phyloP scores from a whole-genome alignment of 305 asterid genomes.

The Plantago coronopus region DNA sequence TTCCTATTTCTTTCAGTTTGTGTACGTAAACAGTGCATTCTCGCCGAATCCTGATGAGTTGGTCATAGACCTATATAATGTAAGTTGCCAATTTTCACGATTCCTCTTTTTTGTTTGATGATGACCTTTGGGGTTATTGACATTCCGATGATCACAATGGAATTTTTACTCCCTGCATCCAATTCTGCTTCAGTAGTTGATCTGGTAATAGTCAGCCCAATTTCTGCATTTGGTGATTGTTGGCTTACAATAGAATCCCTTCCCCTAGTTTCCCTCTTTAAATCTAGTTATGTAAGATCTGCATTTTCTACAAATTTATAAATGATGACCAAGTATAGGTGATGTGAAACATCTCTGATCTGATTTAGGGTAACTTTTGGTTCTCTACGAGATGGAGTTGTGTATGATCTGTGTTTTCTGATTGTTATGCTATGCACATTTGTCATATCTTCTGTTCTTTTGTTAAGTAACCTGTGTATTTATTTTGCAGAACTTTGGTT shows the following conservation, averaged over 20 bases:
- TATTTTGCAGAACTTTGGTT: constrained; percentile 68
- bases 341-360: background rate
- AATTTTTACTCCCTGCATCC: background rate
- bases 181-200: no score
- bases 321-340: background rate
- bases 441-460: constrained; percentile 3
- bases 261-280: background rate
- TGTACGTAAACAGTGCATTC: constrained; percentile 89
- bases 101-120: constrained; percentile 6
- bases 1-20: constrained; percentile 50
- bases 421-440: constrained; percentile 8
- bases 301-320: background rate
- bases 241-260: background rate
- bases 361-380: background rate
- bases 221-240: background rate
- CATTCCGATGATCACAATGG: constrained; percentile 1
- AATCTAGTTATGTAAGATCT: background rate
- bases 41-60: constrained; percentile 86
- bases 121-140: background rate
- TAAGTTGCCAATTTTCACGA: constrained; percentile 32
- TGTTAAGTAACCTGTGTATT: background rate
- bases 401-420: background rate
- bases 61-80: constrained; percentile 58
- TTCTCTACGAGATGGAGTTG: constrained; percentile 8
- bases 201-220: no score